Evolutionary conservation across 116 monocot genomes (phyloP), one percentile per base, ranked within the genome.

Genomic region (Papilionanthe hybrid): DNA sequence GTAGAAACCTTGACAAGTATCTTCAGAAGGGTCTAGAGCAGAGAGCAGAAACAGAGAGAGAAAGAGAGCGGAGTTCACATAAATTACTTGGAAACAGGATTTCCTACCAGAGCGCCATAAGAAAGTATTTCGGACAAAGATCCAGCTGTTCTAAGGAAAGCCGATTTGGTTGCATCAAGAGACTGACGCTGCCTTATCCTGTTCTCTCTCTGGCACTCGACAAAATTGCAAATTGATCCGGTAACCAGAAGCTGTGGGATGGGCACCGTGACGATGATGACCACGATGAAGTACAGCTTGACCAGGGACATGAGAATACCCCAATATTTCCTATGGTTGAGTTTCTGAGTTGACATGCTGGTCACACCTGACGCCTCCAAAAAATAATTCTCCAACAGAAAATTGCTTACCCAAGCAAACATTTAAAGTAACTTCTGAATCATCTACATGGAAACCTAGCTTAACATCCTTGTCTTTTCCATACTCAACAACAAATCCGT

Each of bases 401-500:
- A 98, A 98, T 49, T 94, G 86, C 80, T 89, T 94, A 9, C 97
- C 97, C 88, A 98, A 82, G 78, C 94, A 98, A 22, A 98, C 94
- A 86, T 98, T 92, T 50, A 98, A 80, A 60, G 97, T 94, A 77
- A 98, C 91, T 84, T 98, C 97, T 27, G 97, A 94, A 81, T 98
- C 97, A 83, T 98, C 97, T 10, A 98, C 97, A 87, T 98, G 97
- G 78, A 92, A 98, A 94, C 97, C 97, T 78, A 98, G 81, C 13
- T 98, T 94, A 83, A 90, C 66, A 87, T 98, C 97, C 86, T 86
- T 94, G 65, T 98, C 91, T 79, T 91, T 87, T 48, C 97, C 97
- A 85, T 98, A 98, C 80, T 98, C 94, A 75, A 98, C 97, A n/a
- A 98, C 88, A 88, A 94, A 98, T 55, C 93, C 98, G 82, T 94